Percentiles rank a stretch among this genome's conserved stretches.
phyloP scores from a whole-genome alignment of 2,329 filamentous ascomycete genomes.

The Pestalotiopsis sp. region DNA sequence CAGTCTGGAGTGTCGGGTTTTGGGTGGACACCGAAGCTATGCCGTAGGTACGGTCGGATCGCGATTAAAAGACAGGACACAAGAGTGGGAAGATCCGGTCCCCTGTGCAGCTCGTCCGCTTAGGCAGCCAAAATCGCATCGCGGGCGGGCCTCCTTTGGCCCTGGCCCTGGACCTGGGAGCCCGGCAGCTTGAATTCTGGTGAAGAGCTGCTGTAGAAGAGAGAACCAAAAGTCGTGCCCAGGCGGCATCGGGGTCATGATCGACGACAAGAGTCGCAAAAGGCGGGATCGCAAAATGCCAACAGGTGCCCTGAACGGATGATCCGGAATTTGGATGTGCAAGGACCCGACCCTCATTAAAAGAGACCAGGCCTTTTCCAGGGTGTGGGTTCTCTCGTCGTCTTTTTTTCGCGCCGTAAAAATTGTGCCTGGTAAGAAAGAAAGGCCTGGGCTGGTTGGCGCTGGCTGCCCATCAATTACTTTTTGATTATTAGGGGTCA shows the following conservation, averaged over 20 bases:
- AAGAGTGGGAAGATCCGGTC: background rate
- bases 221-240: background rate
- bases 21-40: constrained; percentile 4
- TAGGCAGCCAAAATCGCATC: background rate
- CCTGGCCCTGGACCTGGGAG: background rate
- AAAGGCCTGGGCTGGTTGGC: background rate
- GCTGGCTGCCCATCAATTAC: background rate
- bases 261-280: background rate
- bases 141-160: background rate
- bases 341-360: background rate
- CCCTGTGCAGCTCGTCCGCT: background rate
- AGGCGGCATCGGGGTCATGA: background rate
- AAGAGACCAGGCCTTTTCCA: constrained; percentile 1
- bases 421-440: constrained; percentile 5
- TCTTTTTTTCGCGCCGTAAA: background rate
- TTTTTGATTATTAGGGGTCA: constrained; percentile 2
- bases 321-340: constrained; percentile 14
- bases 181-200: background rate
- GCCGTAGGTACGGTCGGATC: background rate
- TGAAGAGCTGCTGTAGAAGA: too few species aligned
- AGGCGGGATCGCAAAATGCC: constrained; percentile 1
- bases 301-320: constrained; percentile 8
- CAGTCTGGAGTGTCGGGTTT: constrained; percentile 1
- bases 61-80: background rate
- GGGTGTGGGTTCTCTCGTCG: background rate